These are phyloP conservation scores for Beauveria caledonica DNA, from an alignment of 2,329 filamentous ascomycete genomes.

Conservation along the genomic window DNA sequence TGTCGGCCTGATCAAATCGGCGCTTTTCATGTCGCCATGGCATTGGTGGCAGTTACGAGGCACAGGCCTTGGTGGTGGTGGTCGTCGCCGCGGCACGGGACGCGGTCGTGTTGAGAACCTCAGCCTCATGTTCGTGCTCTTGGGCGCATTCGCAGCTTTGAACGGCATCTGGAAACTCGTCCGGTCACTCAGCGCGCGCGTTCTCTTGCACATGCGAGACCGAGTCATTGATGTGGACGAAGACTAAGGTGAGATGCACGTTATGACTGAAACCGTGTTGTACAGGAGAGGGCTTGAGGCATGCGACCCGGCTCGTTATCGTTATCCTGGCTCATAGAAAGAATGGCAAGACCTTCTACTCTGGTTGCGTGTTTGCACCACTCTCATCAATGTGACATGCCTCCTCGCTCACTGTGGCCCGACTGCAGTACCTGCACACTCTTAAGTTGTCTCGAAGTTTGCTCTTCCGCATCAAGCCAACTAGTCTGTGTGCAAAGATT, in stretches of 20 bases:
- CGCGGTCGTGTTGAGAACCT: constrained; percentile 71
- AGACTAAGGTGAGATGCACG: constrained; percentile 40
- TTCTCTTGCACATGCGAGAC: constrained; percentile 71
- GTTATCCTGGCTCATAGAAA: not conserved
- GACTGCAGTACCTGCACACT: constrained; percentile 58
- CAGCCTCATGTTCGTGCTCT: constrained; percentile 67
- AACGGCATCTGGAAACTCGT: constrained; percentile 81
- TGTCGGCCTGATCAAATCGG: constrained; percentile 73
- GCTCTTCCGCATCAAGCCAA: constrained; percentile 76
- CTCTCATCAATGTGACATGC: not conserved
- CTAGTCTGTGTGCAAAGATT: constrained; percentile 95
- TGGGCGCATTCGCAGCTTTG: constrained; percentile 75
- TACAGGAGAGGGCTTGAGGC: not conserved
- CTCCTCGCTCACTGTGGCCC: not conserved
- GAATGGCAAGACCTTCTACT: constrained; percentile 7
- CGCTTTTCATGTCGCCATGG: constrained; percentile 66
- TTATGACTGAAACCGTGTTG: not conserved
- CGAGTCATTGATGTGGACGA: constrained; percentile 71
- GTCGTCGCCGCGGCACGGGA: constrained; percentile 53
- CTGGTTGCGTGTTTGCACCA: not conserved
- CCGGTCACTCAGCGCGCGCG: constrained; percentile 59
- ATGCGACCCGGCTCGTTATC: not conserved
- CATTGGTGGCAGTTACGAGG: constrained; percentile 65
- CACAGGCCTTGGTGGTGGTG: constrained; percentile 37
- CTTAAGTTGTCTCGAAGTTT: constrained; percentile 88